Evolutionary conservation across 176 grass and related monocot genomes (phyloP), one percentile per base, ranked within the genome.

Genomic region (Eleusine indica): DNA sequence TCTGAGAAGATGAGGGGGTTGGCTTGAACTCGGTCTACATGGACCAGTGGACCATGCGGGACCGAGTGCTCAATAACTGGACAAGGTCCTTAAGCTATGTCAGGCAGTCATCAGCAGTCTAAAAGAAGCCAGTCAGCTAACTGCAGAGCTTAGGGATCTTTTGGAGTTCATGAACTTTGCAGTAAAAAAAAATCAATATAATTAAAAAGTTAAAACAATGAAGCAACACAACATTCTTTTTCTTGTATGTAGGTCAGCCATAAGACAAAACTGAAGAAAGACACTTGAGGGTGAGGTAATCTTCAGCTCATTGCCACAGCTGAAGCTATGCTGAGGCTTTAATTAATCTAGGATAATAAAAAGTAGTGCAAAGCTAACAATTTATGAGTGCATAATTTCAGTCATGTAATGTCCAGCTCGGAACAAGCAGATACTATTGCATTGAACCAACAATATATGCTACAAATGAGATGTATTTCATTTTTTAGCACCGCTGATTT

Each of bases 1-100:
- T 91, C 90, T 86, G 88, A 62, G 77, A 79, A 86, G 71, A 79
- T 66, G 63, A 77, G 30, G 25, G 18, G 7, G 29, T 46, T 64
- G 39, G 30, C 46, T 30, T 83, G 61, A 70, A 80, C 40, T 74
- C 42, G 57, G 77, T 82, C 41, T 70, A 63, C 66, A 44, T 51
- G 63, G 13, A 29, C 38, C 9, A 17, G 22, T 18, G 10, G 69
- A n/a, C 73, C 52, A 51, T 44, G 88, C 72, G 29, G 68, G 85
- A 1, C 63, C 85, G 0, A 9, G 14, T 1, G 9, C 4, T 81
- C 63, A 82, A 71, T 41, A 17, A 57, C 53, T 21, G 53, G 53
- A 60, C 53, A 57, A 60, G 19, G 57, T 22, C 57, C 57, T 22
- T n/a, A 1, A 60, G 18, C 7, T 19, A n/a, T 60, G 18, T 22